A percentile compares a stretch with the other conserved stretches of the same genome.
These are phyloP conservation scores for Stromatinia cepivora DNA, from an alignment of 2,329 filamentous ascomycete species.

Conservation along the genomic window DNA sequence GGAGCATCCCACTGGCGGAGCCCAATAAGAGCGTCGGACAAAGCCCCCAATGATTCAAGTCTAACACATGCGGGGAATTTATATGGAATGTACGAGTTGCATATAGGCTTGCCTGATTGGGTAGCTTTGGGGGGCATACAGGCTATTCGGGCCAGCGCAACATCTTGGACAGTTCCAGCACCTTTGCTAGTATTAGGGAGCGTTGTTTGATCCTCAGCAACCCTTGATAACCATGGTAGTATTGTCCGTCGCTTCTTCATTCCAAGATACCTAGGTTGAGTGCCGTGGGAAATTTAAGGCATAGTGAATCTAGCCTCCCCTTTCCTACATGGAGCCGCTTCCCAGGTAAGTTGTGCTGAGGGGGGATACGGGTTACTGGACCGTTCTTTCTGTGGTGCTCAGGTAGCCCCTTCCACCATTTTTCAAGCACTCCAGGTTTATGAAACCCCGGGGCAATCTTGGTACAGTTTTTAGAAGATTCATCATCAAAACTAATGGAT, in stretches of 20 bases:
- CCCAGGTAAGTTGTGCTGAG: background rate
- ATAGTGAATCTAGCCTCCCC: background rate
- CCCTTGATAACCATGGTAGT: background rate
- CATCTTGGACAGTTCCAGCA: background rate
- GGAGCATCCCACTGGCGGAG: background rate
- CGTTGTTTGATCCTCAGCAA: background rate
- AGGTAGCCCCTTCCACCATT: background rate
- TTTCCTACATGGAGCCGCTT: background rate
- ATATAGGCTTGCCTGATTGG: background rate
- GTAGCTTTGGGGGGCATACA: background rate
- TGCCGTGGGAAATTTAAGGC: background rate
- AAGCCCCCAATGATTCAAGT: background rate
- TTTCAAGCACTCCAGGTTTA: background rate
- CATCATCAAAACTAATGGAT: background rate
- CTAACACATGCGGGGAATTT: background rate
- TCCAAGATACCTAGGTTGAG: background rate
- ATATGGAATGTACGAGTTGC: background rate
- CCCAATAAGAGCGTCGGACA: background rate
- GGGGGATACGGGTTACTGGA: background rate
- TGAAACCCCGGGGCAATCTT: conserved; percentile 12
- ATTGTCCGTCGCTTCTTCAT: background rate
- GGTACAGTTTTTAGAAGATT: background rate
- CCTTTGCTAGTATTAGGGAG: background rate
- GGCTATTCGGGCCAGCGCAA: background rate
- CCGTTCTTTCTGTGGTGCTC: background rate